Base-by-base conservation (phyloP, 2,329 filamentous ascomycete genomes). In the Bisporella sp. region DNA sequence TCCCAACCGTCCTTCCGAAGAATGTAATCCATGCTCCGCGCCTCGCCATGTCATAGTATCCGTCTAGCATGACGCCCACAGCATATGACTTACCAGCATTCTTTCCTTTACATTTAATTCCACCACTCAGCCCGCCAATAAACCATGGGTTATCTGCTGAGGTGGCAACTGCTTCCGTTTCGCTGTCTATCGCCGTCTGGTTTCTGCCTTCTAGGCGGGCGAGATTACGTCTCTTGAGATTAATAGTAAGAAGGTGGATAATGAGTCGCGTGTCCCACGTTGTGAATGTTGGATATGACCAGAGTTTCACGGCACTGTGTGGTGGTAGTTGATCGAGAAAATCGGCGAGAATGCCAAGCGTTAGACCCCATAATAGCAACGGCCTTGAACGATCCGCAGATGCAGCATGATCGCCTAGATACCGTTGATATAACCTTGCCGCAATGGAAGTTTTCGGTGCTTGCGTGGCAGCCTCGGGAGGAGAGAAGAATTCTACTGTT, bases 221-320 rank as follows among this genome's bases (percentile, higher is more conserved):
- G 51, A 61, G 45, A 49, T 81, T 81, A 49, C 69, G 69, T 54
- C 72, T 70, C 51, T 78, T 76, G 59, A 85, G 76, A 5, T 69
- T 67, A 54, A 77, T 76, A 0, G 81, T 84, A 60, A 85, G 66
- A 7, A 81, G 61, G 69, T 75, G 82, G 48, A 86, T 74, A 8
- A 80, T 68, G 32, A 81, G 68, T 5, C 77, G 71, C 4, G 86
- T 71, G 59, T 87, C 84, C 50, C 72, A 73, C 1, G 77, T 73
- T 0, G 82, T 84, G 61, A 87, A 86, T 1, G 80, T 86, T 0
- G 84, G 84, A 59, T 85, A 85, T 31, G 75, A 76, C 82, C 83
- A 87, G 30, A 85, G 64, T 33, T 77, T 69, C 4, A 85, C 73
- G 2, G 81, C 79, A 55, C 75, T 71, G 35, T 78, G 71, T 1